Base-by-base conservation (phyloP, 176 grass and related monocot genomes). In the Eleusine coracana region DNA sequence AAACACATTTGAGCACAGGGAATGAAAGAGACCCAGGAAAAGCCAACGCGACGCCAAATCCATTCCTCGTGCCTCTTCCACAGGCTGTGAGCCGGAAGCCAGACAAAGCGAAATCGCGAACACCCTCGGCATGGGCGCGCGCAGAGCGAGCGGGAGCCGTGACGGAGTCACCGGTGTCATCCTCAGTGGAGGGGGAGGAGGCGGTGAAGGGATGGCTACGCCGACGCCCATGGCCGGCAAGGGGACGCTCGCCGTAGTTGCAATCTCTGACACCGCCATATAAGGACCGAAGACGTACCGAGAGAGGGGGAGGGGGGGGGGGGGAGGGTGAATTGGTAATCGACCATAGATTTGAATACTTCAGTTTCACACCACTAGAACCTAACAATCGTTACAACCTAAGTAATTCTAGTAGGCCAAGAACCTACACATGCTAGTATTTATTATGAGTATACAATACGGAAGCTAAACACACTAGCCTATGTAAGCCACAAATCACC, bases 11-110 rank as follows among this genome's bases (percentile, higher is more conserved):
- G 38, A 67, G 48, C 78, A 3, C 73, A 39, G 58, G 66, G 72
- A 89, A 78, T 38, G 88, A 82, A 56, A 89, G 78, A 60, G 88
- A 82, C 87, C 70, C 70, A 21, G 62, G 71, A 12, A 68, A 71
- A 77, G 82, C 77, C 77, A 89, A 70, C 76, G 87, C 76, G 82
- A 89, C 48, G 83, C 48, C 88, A 90, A 90, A 90, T 90, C 88
- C 88, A 77, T 77, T 73, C 71, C 62, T 36, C 62, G 6, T 60
- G 65, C 77, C 65, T 73, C 84, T 74, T 77, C 88, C 84, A 79
- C 88, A 83, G 74, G 88, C 79, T 86, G 74, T 66, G 88, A 42
- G 78, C 59, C 25, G 83, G 73, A 38, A 79, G 78, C 9, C 45
- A 54, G 77, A 29, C 46, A 51, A 78, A 63, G 73, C 89, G 71